phyloP scores from a whole-genome alignment of 2,329 filamentous ascomycete species.

The Claviceps sp. region DNA sequence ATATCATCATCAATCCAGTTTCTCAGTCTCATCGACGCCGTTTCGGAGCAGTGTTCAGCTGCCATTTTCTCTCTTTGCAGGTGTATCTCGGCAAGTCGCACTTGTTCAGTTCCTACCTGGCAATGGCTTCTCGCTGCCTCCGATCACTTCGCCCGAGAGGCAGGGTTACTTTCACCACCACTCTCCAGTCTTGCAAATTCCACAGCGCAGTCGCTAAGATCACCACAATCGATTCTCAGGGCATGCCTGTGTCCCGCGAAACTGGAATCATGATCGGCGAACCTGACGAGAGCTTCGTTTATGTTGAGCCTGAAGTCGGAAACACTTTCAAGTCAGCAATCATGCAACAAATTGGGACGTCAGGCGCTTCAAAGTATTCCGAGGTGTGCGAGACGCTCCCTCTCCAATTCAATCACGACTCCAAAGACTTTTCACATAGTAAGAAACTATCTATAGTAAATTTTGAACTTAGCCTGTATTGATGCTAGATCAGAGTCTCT shows the following conservation, averaged over 20 bases:
- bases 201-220: neutral
- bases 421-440: constrained; percentile 5
- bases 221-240: constrained; percentile 2
- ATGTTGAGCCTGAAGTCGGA: constrained; percentile 8
- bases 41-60: too few species aligned
- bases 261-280: constrained; percentile 8
- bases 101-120: too few species aligned
- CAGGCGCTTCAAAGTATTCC: neutral
- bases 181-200: neutral
- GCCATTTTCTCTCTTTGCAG: too few species aligned
- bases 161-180: neutral
- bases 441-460: neutral
- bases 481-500: neutral
- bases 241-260: constrained; percentile 4
- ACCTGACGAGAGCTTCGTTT: constrained; percentile 5
- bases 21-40: too few species aligned
- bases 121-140: neutral
- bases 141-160: neutral
- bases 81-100: too few species aligned
- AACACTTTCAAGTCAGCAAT: constrained; percentile 7
- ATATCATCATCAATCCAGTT: too few species aligned
- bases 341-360: constrained; percentile 4
- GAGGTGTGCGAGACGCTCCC: constrained; percentile 2
- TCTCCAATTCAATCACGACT: constrained; percentile 7
- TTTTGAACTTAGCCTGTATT: too few species aligned